Evolutionary conservation across 768 basidiomycete species (phyloP).

Genomic region (Boletus reticuloceps): DNA sequence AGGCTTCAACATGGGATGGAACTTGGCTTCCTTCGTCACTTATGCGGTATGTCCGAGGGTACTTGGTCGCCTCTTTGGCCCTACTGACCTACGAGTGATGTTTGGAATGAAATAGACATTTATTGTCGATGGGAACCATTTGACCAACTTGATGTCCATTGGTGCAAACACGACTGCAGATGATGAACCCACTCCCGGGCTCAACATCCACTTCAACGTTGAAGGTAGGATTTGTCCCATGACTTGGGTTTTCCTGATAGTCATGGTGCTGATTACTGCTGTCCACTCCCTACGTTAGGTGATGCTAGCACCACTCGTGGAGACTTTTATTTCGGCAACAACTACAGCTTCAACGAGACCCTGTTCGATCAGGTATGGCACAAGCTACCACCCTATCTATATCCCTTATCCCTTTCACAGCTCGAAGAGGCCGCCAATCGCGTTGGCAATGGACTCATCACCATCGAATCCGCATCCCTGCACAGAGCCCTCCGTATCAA

Average conservation of each 20-base stretch:
- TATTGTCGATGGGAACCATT: slow-evolving; percentile 25
- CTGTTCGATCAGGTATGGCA: slow-evolving; percentile 17
- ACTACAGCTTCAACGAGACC: slow-evolving; percentile 26
- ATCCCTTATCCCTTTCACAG: slow-evolving; percentile 6
- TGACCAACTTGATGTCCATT: slow-evolving; percentile 28
- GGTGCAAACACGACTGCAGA: slow-evolving; percentile 20
- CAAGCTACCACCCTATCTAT: background rate
- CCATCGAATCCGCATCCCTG: slow-evolving; percentile 20
- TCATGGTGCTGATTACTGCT: background rate
- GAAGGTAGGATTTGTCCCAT: slow-evolving; percentile 10
- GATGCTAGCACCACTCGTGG: slow-evolving; percentile 25
- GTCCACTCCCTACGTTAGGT: slow-evolving; percentile 5
- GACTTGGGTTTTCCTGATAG: background rate
- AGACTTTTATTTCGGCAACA: slow-evolving; percentile 27
- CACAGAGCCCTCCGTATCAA: slow-evolving; percentile 23
- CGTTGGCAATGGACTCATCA: slow-evolving; percentile 19
- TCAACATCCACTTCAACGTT: slow-evolving; percentile 22
- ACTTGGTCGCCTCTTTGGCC: background rate
- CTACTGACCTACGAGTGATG: background rate
- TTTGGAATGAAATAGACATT: slow-evolving; percentile 13
- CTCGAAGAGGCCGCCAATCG: slow-evolving; percentile 16
- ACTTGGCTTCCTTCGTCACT: slow-evolving; percentile 18
- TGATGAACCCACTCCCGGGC: slow-evolving; percentile 11
- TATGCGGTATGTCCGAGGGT: slow-evolving; percentile 12
- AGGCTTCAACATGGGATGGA: slow-evolving; percentile 26